A percentile compares a stretch with the other conserved stretches of the same genome.
These are phyloP conservation scores for Beauveria medogensis DNA, from an alignment of 2,329 filamentous ascomycete genomes.

Conservation along the genomic window DNA sequence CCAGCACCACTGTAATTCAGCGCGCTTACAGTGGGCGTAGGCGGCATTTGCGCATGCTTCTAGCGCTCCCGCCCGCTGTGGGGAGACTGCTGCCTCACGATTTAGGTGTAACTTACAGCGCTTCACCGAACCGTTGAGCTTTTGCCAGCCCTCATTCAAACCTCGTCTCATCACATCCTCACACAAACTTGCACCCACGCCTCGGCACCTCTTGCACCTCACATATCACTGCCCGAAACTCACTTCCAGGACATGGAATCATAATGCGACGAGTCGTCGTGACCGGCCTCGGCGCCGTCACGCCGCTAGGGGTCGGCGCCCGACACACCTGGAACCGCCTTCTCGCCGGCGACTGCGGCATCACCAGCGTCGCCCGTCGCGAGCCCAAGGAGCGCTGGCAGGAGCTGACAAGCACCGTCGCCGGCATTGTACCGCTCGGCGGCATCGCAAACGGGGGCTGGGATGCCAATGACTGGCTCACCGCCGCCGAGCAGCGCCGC, in stretches of 20 bases:
- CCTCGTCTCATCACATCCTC: background rate
- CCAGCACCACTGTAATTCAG: background rate
- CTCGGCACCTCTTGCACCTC: background rate
- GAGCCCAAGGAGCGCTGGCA: constrained; percentile 52
- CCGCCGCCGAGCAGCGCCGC: constrained; percentile 52
- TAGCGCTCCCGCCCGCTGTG: background rate
- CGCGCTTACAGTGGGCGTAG: no score
- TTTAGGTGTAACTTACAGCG: no score
- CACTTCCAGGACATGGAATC: constrained; percentile 29
- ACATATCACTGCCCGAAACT: background rate
- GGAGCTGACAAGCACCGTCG: constrained; percentile 74
- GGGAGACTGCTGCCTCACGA: background rate
- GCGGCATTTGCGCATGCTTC: background rate
- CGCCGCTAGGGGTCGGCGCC: constrained; percentile 74
- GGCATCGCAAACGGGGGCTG: constrained; percentile 34
- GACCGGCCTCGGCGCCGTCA: constrained; percentile 74
- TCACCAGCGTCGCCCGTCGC: constrained; percentile 61
- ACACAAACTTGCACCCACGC: background rate
- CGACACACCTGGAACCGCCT: constrained; percentile 74
- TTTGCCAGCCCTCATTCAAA: background rate
- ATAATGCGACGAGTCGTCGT: constrained; percentile 69
- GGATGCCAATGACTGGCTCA: constrained; percentile 47
- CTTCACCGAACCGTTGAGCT: background rate
- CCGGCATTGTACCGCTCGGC: constrained; percentile 64
- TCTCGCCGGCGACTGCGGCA: constrained; percentile 69